Percentiles rank a stretch among this genome's conserved stretches.
Evolutionary conservation across 2,329 filamentous ascomycete genomes (phyloP).

Genomic region (Cladophialophora psammophila): DNA sequence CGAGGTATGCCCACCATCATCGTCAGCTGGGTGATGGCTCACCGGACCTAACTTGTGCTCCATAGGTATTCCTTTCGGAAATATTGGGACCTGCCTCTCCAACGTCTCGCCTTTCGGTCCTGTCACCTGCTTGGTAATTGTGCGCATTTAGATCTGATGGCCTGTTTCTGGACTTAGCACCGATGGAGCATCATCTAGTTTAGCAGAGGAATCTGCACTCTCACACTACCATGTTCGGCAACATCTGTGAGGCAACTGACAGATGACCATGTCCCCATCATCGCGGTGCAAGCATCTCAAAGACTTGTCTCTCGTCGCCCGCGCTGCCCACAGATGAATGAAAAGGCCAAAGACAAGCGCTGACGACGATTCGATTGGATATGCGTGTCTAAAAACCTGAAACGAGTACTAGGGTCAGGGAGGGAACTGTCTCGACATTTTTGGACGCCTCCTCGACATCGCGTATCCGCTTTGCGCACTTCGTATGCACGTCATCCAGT

Average conservation of each 20-base stretch:
- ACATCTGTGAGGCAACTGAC: not conserved
- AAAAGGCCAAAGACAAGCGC: not conserved
- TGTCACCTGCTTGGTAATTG: not conserved
- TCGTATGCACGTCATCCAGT: conserved; percentile 30
- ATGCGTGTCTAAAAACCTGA: conserved; percentile 1
- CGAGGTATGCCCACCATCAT: not conserved
- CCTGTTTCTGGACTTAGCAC: conserved; percentile 4
- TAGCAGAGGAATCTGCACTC: not conserved
- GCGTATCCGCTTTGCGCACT: conserved; percentile 1
- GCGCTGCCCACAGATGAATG: not conserved
- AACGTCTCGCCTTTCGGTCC: not conserved
- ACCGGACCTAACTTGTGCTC: not conserved
- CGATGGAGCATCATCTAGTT: not conserved
- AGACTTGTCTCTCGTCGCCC: not conserved
- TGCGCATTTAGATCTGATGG: not conserved
- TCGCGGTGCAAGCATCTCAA: not conserved
- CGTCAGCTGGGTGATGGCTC: not conserved
- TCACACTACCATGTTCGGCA: not conserved
- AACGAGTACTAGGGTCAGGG: not conserved
- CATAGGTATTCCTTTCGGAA: not conserved
- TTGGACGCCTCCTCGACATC: conserved; percentile 19
- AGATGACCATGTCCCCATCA: not conserved
- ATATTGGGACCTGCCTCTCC: not conserved
- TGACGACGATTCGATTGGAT: not conserved
- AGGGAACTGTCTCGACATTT: not conserved